These are phyloP conservation scores for Rhodotorula taiwanensis DNA, from an alignment of 768 basidiomycete genomes.

Conservation along the genomic window DNA sequence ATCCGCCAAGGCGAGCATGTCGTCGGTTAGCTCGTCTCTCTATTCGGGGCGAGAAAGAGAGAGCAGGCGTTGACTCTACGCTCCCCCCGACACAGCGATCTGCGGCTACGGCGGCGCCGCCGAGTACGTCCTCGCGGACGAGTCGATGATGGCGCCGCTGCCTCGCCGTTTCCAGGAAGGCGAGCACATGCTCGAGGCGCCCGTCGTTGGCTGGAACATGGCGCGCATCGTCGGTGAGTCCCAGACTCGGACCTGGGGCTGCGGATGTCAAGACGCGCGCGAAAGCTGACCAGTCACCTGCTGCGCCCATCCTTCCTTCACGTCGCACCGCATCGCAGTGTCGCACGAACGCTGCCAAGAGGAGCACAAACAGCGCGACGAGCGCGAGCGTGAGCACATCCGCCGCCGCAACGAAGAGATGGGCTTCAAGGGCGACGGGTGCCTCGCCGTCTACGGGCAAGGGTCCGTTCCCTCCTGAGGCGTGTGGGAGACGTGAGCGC, in stretches of 20 bases:
- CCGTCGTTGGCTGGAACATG: not conserved
- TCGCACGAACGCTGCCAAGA: constrained; percentile 10
- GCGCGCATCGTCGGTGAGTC: constrained; percentile 6
- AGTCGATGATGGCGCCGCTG: not conserved
- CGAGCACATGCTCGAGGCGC: constrained; percentile 2
- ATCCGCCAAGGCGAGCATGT: too few relatives aligned
- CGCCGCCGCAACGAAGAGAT: constrained; percentile 14
- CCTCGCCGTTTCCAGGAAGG: not conserved
- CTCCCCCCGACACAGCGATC: not conserved
- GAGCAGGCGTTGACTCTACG: too few relatives aligned
- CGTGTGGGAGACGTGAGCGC: not conserved
- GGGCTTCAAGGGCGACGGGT: constrained; percentile 14
- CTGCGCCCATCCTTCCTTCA: not conserved
- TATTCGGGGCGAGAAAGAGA: too few relatives aligned
- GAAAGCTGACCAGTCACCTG: too few relatives aligned
- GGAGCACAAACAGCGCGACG: not conserved
- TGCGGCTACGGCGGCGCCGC: constrained; percentile 3
- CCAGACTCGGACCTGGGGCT: too few relatives aligned
- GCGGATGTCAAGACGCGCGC: too few relatives aligned
- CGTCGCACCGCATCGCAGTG: not conserved
- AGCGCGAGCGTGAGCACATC: not conserved
- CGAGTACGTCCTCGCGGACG: constrained; percentile 16
- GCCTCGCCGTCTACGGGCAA: constrained; percentile 14
- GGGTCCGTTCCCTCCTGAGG: constrained; percentile 14
- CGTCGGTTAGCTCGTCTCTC: too few relatives aligned